Evolutionary conservation across 2,329 filamentous ascomycete species (phyloP), one percentile per base, ranked within the genome.

Genomic region (Piedraia hortae): DNA sequence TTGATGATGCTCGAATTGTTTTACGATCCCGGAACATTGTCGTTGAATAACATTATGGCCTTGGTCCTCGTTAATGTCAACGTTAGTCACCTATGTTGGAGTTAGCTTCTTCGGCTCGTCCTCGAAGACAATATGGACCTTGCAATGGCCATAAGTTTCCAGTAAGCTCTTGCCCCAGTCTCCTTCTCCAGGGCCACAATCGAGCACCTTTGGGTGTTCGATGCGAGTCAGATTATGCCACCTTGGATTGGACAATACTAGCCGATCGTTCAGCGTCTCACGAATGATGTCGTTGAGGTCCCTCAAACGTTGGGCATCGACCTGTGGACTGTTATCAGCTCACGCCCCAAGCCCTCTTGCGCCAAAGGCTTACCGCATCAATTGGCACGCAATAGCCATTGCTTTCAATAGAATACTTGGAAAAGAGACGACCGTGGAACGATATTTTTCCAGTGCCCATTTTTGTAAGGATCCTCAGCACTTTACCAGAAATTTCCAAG

Each of bases 161-260:
- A 39, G 29, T 4, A 43, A 26, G 12, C 32, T 27, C 9, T 41
- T 38, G 6, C 41, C 34, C 41, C 41, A 44, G 4, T 35, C 35
- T 6, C 37, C 36, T 23, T 36, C 35, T 4, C 39, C 39, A 24
- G 29, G 36, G 1, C 41, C 41, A 21, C 40, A 43, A 9, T 44
- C 41, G 5, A 44, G 32, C 4, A 43, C 31, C 14, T 18, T 12
- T 3, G 30, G 29, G 16, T 33, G 27, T 5, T 41, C 38, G 7
- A 29, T 24, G 9, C 14, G 11, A 5, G 12, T 16, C 13, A 22
- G 11, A 10, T 22, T 16, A 8, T 16, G 12, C 5, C 28, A 27
- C 6, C 25, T 20, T n/a, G 33, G 24, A 12, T 25, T 26, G 3
- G 33, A 27, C 4, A 36, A 24, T 11, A 42, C 30, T 7, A 33